Conservation (phyloP, 2,329 filamentous ascomycete species). For the Davidsoniella neocaledoniae region DNA sequence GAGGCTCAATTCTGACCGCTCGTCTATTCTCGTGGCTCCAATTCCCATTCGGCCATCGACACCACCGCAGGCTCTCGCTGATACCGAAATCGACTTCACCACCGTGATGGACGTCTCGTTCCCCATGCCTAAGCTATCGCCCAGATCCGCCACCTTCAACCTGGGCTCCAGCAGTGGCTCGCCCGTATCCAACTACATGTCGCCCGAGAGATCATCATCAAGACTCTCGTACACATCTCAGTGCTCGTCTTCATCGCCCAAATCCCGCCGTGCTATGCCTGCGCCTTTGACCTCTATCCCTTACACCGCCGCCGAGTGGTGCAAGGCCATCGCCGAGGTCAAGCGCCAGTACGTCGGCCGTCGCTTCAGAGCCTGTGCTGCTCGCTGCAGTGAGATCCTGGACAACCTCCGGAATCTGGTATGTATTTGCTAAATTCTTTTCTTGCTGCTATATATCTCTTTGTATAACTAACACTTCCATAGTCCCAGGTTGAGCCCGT, state of each 20-base stretch:
- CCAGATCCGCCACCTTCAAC: constrained; percentile 1
- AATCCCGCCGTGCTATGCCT: constrained; percentile 4
- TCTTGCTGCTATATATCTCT: background rate
- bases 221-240: constrained; percentile 14
- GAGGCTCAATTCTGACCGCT: constrained; percentile 15
- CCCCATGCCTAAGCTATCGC: constrained; percentile 10
- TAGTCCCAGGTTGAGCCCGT: constrained; percentile 31
- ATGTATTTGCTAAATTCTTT: constrained; percentile 15
- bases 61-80: background rate
- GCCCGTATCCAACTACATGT: constrained; percentile 1
- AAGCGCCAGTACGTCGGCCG: constrained; percentile 35
- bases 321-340: constrained; percentile 31
- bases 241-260: constrained; percentile 2
- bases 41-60: background rate
- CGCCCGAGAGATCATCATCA: constrained; percentile 17
- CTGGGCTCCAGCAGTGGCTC: constrained; percentile 6
- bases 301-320: constrained; percentile 33
- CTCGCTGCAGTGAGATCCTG: constrained; percentile 36
- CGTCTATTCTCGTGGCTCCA: constrained; percentile 5
- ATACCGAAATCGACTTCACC: constrained; percentile 6
- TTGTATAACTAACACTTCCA: constrained; percentile 12
- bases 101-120: constrained; percentile 10
- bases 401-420: constrained; percentile 29
- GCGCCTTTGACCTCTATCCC: constrained; percentile 21
- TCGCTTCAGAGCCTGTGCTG: constrained; percentile 35